Evolutionary conservation across 257 asterid genomes (phyloP).

Genomic region (Plantago elongata): DNA sequence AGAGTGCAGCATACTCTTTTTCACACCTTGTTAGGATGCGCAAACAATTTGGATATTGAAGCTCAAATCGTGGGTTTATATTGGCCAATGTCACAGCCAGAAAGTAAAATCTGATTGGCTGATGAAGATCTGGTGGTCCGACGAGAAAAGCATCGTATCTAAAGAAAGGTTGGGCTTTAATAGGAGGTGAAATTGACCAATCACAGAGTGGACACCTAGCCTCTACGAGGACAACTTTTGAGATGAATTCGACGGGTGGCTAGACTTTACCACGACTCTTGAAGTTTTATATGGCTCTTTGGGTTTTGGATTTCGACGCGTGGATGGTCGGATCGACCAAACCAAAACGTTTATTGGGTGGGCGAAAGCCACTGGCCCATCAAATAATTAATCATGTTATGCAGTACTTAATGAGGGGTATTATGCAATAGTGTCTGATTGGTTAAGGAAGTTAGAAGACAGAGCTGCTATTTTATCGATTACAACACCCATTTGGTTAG

Average conservation of each 20-base stretch:
- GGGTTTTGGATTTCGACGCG: conserved; percentile 15
- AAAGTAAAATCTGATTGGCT: conserved; percentile 28
- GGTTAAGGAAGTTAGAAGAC: no score
- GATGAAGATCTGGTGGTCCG: conserved; percentile 32
- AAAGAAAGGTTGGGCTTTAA: conserved; percentile 20
- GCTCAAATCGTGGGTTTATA: no score
- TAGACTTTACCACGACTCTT: neutral
- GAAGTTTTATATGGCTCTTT: neutral
- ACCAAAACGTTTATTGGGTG: neutral
- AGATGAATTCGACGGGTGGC: conserved; percentile 29
- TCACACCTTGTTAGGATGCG: no score
- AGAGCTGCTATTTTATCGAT: no score
- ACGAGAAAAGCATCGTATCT: conserved; percentile 36
- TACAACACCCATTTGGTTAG: no score
- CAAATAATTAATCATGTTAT: no score
- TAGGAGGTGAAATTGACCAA: conserved; percentile 26
- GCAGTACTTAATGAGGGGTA: no score
- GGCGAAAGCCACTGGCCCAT: neutral
- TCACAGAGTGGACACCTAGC: conserved; percentile 28
- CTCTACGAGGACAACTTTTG: conserved; percentile 36
- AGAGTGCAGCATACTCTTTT: no score
- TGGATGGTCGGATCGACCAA: conserved; percentile 2
- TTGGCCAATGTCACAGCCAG: neutral
- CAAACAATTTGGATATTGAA: no score
- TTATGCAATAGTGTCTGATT: no score